Evolutionary conservation across 2,329 filamentous ascomycete species (phyloP), one percentile per base, ranked within the genome.

Genomic region (Lachnellula subtilissima): DNA sequence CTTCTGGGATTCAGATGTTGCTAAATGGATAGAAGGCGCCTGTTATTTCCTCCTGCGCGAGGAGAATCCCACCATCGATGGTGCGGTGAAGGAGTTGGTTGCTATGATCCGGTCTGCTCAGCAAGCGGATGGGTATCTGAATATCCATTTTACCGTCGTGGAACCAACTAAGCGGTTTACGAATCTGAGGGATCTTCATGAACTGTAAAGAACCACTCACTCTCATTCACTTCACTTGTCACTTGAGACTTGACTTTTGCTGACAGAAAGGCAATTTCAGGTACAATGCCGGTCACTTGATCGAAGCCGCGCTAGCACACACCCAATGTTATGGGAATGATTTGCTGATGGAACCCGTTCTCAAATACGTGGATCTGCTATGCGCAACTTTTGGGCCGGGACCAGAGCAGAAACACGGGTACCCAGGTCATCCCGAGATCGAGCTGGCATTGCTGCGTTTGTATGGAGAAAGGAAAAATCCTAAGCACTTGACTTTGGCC

Each of bases 21-120:
- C 75, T 11, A 85, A 85, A 68, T 84, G 81, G 80, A 81, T 85
- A 50, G 83, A 86, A 68, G 81, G 78, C 0, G 82, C 81, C 3
- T 84, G 80, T 58, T 85, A 85, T 60, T 77, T 82, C 60, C 69
- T 82, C 8, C 64, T 62, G 28, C 68, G 73, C 46, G 59, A 74
- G 14, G 69, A 75, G 17, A 73, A 80, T 55, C 65, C 68, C 0
- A 73, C 78, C 45, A 70, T 84, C 52, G 75, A 80, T 53, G 67
- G 67, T 1, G 80, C 81, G 0, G 73, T 85, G 0, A 67, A 76
- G 32, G 79, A 85, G 54, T 66, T 85, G n/a, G 81, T 83, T 0
- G 71, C 74, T 0, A 84, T 82, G 76, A 83, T 86, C 11, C 65
- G 75, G 7, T 68, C 64, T 2, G 83, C 83, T 0, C 83, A 86